Percentiles rank a stretch among this genome's conserved stretches.
These are phyloP conservation scores for Debaryomycetaceae sp. DNA, from an alignment of 1,139 yeast genomes.

Conservation along the genomic window DNA sequence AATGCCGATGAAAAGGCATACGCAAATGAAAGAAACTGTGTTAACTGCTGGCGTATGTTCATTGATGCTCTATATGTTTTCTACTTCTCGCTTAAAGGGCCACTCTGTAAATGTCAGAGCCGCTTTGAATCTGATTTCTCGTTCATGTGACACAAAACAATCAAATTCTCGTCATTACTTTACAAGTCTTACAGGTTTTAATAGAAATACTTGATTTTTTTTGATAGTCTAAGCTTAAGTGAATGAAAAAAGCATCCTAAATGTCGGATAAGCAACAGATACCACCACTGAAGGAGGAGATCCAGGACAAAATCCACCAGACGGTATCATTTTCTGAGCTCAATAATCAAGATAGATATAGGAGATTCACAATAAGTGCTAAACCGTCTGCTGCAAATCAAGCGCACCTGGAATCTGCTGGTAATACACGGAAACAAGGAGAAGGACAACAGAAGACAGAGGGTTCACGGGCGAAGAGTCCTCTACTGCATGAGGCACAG, in stretches of 20 bases:
- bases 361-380: conserved; percentile 46
- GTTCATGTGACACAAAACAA: background rate
- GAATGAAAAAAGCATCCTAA: too few species aligned
- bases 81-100: background rate
- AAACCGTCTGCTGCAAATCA: conserved; percentile 35
- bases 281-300: background rate
- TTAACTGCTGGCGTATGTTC: conserved; percentile 47
- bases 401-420: conserved; percentile 8
- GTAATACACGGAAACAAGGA: conserved; percentile 3
- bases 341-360: conserved; percentile 36
- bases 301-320: conserved; percentile 10
- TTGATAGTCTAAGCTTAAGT: too few species aligned
- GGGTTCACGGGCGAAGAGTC: background rate
- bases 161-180: too few species aligned
- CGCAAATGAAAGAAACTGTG: conserved; percentile 64
- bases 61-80: conserved; percentile 14
- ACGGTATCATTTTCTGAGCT: conserved; percentile 41
- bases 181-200: too few species aligned
- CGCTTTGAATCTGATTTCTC: background rate
- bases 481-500: background rate
- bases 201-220: too few species aligned
- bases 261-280: background rate
- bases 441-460: background rate
- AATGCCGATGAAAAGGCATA: conserved; percentile 86
- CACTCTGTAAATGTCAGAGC: background rate